A percentile compares a stretch with the other conserved stretches of the same genome.
Evolutionary conservation across 495 filamentous ascomycete genomes (phyloP).

Genomic region (Xylaria castorea): DNA sequence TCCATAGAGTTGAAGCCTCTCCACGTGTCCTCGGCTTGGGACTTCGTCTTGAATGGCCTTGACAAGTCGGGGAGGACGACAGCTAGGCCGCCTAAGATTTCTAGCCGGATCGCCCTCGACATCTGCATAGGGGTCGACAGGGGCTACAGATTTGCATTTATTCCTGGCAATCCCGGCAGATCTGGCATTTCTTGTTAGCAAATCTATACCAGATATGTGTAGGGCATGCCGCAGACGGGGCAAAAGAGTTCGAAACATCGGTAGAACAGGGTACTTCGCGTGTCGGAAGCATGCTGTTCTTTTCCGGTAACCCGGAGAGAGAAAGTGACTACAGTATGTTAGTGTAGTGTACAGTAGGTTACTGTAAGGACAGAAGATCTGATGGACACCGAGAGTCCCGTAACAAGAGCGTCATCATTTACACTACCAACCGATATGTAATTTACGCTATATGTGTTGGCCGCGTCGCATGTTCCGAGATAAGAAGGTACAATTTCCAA

Average conservation of each 20-base stretch:
- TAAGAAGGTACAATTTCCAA: constrained; percentile 21
- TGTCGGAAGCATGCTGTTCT: constrained; percentile 18
- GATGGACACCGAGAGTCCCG: not conserved
- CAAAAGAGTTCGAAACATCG: not conserved
- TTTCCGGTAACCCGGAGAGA: constrained; percentile 14
- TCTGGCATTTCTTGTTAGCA: not conserved
- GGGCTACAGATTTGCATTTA: constrained; percentile 4
- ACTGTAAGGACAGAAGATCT: not conserved
- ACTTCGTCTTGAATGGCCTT: not conserved
- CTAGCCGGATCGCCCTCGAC: constrained; percentile 13
- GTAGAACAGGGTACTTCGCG: not conserved
- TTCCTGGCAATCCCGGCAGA: not conserved
- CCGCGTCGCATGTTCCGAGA: constrained; percentile 22
- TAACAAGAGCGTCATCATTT: constrained; percentile 7
- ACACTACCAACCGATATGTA: not conserved
- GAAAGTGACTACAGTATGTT: not conserved
- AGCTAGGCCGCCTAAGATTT: not conserved
- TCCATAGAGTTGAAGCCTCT: constrained; percentile 10
- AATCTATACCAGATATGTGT: not conserved
- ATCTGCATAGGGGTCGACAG: not conserved
- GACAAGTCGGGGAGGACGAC: not conserved
- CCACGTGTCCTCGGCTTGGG: constrained; percentile 19
- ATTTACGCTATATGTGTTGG: not conserved
- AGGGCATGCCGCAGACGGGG: not conserved
- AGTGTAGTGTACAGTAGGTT: not conserved